These are phyloP conservation scores for Polyporus arcularius DNA, from an alignment of 768 basidiomycete species.

Conservation along the genomic window DNA sequence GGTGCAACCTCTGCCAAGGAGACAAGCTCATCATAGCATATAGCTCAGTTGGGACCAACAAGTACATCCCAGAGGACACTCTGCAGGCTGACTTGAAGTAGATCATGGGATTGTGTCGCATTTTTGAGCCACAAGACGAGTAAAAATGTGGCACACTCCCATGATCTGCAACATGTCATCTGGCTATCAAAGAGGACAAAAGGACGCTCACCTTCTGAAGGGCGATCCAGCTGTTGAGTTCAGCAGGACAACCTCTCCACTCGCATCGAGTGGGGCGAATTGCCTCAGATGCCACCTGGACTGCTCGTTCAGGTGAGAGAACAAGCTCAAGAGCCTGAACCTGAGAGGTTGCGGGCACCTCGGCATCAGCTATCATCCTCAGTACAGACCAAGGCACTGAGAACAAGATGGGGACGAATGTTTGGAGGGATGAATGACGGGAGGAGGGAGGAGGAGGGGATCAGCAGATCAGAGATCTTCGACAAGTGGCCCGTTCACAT, in stretches of 20 bases:
- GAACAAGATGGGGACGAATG: too few species aligned
- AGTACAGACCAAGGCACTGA: not conserved
- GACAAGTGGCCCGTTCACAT: not conserved
- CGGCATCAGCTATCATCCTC: not conserved
- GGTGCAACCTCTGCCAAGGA: too few species aligned
- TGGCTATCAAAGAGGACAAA: not conserved
- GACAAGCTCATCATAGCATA: too few species aligned
- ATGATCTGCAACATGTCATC: not conserved
- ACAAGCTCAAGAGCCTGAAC: not conserved
- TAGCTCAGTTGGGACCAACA: too few species aligned
- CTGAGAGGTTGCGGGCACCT: not conserved
- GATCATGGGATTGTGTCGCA: not conserved
- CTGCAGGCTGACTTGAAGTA: too few species aligned
- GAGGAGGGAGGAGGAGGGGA: not conserved
- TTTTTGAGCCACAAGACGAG: too few species aligned
- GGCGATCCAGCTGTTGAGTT: conserved; percentile 21
- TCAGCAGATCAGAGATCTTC: not conserved
- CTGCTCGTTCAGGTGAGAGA: not conserved
- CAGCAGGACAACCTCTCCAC: conserved; percentile 14
- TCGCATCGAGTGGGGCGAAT: conserved; percentile 11
- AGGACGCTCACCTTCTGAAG: conserved; percentile 18
- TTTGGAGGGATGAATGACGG: not conserved
- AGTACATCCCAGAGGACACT: not conserved
- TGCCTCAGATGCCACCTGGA: conserved; percentile 14
- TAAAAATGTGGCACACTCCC: not conserved